phyloP scores from a whole-genome alignment of 192 early-diverging fungal genomes.

The Cladochytrium replicatum region DNA sequence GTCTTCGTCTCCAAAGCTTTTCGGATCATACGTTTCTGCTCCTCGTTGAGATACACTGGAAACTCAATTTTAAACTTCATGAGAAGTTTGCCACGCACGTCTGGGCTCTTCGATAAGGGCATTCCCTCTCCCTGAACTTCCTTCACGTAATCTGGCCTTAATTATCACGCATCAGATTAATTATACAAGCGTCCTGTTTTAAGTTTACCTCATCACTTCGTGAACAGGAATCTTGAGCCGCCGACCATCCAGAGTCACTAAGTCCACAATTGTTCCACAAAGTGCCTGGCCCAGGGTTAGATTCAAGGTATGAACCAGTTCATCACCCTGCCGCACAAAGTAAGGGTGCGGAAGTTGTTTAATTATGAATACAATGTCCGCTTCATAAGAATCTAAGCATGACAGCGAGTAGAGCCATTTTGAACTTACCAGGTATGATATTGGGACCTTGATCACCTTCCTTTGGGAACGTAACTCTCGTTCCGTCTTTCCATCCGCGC shows the following conservation, averaged over 20 bases:
- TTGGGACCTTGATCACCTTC: conserved; percentile 49
- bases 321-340: conserved; percentile 38
- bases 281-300: conserved; percentile 39
- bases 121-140: conserved; percentile 39
- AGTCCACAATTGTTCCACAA: conserved; percentile 28
- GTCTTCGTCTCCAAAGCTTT: conserved; percentile 21
- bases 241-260: conserved; percentile 40
- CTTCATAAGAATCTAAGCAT: not conserved
- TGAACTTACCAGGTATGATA: conserved; percentile 32
- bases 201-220: conserved; percentile 37
- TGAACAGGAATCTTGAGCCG: conserved; percentile 42
- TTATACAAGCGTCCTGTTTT: conserved; percentile 2
- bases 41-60: conserved; percentile 31
- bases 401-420: not conserved
- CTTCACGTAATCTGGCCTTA: conserved; percentile 37
- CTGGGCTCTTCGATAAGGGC: conserved; percentile 31
- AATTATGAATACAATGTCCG: conserved; percentile 40
- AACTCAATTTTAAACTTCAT: conserved; percentile 36
- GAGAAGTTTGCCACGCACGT: conserved; percentile 26
- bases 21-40: conserved; percentile 37
- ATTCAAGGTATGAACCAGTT: conserved; percentile 25
- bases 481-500: conserved; percentile 38
- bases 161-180: not conserved
- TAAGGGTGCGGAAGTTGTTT: conserved; percentile 30
- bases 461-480: conserved; percentile 37